Conservation (phyloP, 2,329 filamentous ascomycete species). For the Aphanocladium album region DNA sequence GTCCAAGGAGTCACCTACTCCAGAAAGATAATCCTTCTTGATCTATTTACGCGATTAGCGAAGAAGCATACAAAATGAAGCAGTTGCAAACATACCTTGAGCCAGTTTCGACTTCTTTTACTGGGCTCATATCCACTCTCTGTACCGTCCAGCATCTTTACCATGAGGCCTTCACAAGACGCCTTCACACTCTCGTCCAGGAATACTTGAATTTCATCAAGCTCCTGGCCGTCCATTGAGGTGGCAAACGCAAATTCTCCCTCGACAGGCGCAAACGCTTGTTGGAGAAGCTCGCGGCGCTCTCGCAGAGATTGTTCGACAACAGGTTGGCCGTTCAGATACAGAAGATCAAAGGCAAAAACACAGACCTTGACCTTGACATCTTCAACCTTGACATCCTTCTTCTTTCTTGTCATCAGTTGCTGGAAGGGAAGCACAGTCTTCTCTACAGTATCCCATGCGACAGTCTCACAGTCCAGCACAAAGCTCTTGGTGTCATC, state of each 20-base stretch:
- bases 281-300: slow-evolving; percentile 67
- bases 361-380: slow-evolving; percentile 96
- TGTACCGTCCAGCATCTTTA: slow-evolving; percentile 94
- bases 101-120: slow-evolving; percentile 95
- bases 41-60: slow-evolving; percentile 48
- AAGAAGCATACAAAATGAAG: not conserved
- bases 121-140: slow-evolving; percentile 96
- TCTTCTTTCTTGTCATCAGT: slow-evolving; percentile 95
- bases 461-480: slow-evolving; percentile 96
- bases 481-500: slow-evolving; percentile 89
- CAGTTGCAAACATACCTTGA: slow-evolving; percentile 61
- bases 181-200: slow-evolving; percentile 94
- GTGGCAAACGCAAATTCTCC: slow-evolving; percentile 91
- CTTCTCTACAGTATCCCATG: slow-evolving; percentile 92
- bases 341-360: slow-evolving; percentile 92
- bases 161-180: slow-evolving; percentile 96
- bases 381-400: slow-evolving; percentile 92
- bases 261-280: slow-evolving; percentile 71
- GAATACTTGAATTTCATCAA: slow-evolving; percentile 89
- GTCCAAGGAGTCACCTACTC: slow-evolving; percentile 91
- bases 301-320: slow-evolving; percentile 85
- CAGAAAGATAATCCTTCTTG: slow-evolving; percentile 96
- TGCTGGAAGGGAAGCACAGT: slow-evolving; percentile 97
- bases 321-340: slow-evolving; percentile 83
- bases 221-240: slow-evolving; percentile 76